phyloP scores from a whole-genome alignment of 2,329 filamentous ascomycete species.

The Atkinsonella texensis region DNA sequence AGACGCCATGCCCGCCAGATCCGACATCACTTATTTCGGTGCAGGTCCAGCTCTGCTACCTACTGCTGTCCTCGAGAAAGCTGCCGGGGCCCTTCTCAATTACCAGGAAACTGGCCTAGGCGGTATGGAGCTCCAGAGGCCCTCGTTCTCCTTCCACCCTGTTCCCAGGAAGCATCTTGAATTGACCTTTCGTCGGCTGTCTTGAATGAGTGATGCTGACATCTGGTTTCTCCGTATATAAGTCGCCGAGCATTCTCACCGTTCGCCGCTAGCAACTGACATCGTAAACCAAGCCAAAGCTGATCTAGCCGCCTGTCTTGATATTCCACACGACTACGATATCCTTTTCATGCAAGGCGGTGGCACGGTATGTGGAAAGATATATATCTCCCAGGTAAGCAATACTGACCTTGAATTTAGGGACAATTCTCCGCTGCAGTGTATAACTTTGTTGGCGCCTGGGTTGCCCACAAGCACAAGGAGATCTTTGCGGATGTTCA shows the following conservation, averaged over 20 bases:
- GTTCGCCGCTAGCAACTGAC: constrained; percentile 46
- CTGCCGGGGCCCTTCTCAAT: constrained; percentile 67
- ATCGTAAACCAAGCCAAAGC: constrained; percentile 72
- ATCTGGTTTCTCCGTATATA: too few relatives aligned
- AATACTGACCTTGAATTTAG: not conserved
- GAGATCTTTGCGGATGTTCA: constrained; percentile 44
- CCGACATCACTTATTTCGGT: constrained; percentile 75
- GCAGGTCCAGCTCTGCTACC: constrained; percentile 83
- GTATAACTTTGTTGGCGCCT: constrained; percentile 74
- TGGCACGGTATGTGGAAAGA: constrained; percentile 34
- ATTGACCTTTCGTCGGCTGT: too few relatives aligned
- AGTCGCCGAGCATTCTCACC: too few relatives aligned
- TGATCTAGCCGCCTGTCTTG: constrained; percentile 59
- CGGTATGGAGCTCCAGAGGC: too few relatives aligned
- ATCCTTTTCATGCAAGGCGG: constrained; percentile 81
- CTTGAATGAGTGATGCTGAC: too few relatives aligned
- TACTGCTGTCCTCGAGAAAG: constrained; percentile 65
- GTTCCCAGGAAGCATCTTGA: too few relatives aligned
- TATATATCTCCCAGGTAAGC: too few relatives aligned
- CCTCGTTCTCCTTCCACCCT: too few relatives aligned
- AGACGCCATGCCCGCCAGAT: constrained; percentile 23
- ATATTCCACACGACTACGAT: constrained; percentile 79
- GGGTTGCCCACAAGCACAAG: constrained; percentile 59
- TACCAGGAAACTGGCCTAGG: constrained; percentile 56
- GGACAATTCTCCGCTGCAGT: constrained; percentile 76